A percentile compares a stretch with the other conserved stretches of the same genome.
These are phyloP conservation scores for Neonectria sp. DNA, from an alignment of 2,329 filamentous ascomycete species.

Conservation along the genomic window DNA sequence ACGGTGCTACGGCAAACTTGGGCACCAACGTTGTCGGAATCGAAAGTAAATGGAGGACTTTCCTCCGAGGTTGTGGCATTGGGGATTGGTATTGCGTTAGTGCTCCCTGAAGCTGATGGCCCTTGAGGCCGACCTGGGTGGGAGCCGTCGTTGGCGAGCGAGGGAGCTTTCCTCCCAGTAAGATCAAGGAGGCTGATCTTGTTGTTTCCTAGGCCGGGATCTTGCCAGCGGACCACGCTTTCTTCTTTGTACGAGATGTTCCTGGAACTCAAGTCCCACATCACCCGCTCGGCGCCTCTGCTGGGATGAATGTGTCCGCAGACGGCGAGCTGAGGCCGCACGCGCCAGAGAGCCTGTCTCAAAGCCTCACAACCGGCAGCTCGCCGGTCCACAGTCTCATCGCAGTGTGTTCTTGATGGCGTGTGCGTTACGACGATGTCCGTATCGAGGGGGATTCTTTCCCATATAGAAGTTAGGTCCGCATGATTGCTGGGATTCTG, in stretches of 20 bases:
- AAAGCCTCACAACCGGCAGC: slow-evolving; percentile 74
- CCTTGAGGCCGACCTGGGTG: slow-evolving; percentile 36
- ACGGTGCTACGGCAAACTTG: slow-evolving; percentile 43
- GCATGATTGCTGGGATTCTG: slow-evolving; percentile 32
- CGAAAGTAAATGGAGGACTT: slow-evolving; percentile 27
- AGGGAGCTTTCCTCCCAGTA: slow-evolving; percentile 59
- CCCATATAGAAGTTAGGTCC: slow-evolving; percentile 67
- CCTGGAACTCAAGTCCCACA: slow-evolving; percentile 67
- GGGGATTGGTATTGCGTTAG: slow-evolving; percentile 14
- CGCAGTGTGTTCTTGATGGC: slow-evolving; percentile 73
- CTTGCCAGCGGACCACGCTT: slow-evolving; percentile 66
- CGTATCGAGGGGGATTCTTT: slow-evolving; percentile 70
- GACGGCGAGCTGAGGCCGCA: slow-evolving; percentile 75
- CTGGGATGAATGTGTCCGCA: slow-evolving; percentile 82
- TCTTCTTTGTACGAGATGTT: slow-evolving; percentile 63
- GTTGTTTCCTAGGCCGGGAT: slow-evolving; percentile 67
- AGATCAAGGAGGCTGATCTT: slow-evolving; percentile 77
- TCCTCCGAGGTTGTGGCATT: neutral
- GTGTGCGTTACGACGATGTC: slow-evolving; percentile 82
- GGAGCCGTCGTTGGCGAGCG: slow-evolving; percentile 65
- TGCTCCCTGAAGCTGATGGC: slow-evolving; percentile 7
- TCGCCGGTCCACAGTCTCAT: slow-evolving; percentile 59
- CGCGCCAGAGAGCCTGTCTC: slow-evolving; percentile 68
- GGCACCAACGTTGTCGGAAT: slow-evolving; percentile 37
- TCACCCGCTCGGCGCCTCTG: slow-evolving; percentile 74